Evolutionary conservation across 441 rosid genomes (phyloP).

Genomic region (Populus trichocarpa): DNA sequence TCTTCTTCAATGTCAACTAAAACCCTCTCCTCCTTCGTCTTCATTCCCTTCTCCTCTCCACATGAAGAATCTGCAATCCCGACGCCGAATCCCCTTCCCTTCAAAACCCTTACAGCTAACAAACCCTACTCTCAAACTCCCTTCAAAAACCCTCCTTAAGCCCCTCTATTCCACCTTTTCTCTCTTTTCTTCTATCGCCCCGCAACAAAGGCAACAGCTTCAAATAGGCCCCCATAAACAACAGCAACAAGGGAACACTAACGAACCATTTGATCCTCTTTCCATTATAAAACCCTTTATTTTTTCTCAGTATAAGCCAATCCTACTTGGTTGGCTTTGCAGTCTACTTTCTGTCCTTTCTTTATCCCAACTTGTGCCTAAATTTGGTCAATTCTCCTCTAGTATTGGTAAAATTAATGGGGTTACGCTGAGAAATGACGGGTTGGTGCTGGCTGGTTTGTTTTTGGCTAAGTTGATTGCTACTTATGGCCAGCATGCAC

Average conservation of each 20-base stretch:
- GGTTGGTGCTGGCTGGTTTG: slow-evolving; percentile 40
- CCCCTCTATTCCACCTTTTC: slow-evolving; percentile 29
- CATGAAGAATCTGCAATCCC: neutral
- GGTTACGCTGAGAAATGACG: slow-evolving; percentile 34
- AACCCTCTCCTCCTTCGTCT: slow-evolving; percentile 12
- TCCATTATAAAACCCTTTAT: slow-evolving; percentile 50
- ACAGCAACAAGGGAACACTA: neutral
- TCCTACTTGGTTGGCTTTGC: slow-evolving; percentile 81
- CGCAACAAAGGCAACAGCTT: slow-evolving; percentile 12
- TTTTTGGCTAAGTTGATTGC: slow-evolving; percentile 49
- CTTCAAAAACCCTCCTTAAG: slow-evolving; percentile 21
- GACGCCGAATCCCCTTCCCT: slow-evolving; percentile 4
- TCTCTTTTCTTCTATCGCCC: slow-evolving; percentile 12
- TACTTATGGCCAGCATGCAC: slow-evolving; percentile 66
- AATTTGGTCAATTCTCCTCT: slow-evolving; percentile 53
- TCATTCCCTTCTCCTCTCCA: slow-evolving; percentile 11
- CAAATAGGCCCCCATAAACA: slow-evolving; percentile 2
- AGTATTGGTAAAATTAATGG: slow-evolving; percentile 30
- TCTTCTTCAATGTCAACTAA: neutral
- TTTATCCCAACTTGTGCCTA: slow-evolving; percentile 66
- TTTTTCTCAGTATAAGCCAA: slow-evolving; percentile 44
- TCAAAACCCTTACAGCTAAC: slow-evolving; percentile 8
- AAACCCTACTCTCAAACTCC: slow-evolving; percentile 6
- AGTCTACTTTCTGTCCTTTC: slow-evolving; percentile 67
- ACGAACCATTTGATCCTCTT: slow-evolving; percentile 30